Percentiles rank a stretch among this genome's conserved stretches.
phyloP scores from a whole-genome alignment of 257 asterid species.

The Solanum pennellii region DNA sequence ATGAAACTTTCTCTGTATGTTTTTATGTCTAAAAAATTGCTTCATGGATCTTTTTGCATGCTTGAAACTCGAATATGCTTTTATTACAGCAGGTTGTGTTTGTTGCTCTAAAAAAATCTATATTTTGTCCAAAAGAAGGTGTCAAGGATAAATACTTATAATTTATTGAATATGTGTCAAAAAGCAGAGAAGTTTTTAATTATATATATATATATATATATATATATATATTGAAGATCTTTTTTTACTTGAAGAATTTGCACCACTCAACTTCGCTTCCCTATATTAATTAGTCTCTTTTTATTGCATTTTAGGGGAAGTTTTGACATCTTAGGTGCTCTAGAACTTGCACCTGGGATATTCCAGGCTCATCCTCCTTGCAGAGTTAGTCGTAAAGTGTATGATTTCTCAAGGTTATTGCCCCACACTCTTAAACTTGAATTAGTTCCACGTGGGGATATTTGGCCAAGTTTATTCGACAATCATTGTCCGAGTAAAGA shows the following conservation, averaged over 20 bases:
- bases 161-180: too few species aligned
- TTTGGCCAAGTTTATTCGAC: too few species aligned
- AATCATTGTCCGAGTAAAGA: too few species aligned
- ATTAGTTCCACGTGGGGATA: too few species aligned
- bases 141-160: too few species aligned
- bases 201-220: too few species aligned
- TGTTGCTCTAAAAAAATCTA: too few species aligned
- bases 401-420: background rate
- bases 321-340: constrained; percentile 16
- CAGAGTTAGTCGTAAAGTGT: background rate
- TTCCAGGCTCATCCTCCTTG: background rate
- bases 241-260: background rate
- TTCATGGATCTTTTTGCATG: background rate
- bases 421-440: background rate
- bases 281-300: background rate
- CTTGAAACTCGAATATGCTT: background rate
- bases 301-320: constrained; percentile 35
- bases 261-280: background rate
- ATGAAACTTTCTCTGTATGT: background rate
- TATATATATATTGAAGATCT: background rate
- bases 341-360: background rate
- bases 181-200: background rate
- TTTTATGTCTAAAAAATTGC: background rate
- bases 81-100: too few species aligned
- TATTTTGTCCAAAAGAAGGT: too few species aligned